These are phyloP conservation scores for Didymella arachidicola DNA, from an alignment of 2,329 filamentous ascomycete genomes.

Conservation along the genomic window DNA sequence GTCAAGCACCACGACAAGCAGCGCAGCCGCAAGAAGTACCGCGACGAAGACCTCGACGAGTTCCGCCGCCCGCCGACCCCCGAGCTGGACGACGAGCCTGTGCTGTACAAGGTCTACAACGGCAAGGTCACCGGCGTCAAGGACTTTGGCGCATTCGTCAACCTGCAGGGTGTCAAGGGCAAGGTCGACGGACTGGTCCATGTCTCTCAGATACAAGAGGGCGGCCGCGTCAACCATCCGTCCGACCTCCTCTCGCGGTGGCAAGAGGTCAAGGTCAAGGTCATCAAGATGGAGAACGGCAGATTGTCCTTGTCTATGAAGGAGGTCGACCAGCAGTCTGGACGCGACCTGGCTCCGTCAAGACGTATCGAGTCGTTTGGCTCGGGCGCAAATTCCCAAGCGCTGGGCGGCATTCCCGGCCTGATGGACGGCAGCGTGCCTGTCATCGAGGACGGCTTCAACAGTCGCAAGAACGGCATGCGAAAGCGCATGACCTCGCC, in stretches of 20 bases:
- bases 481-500: constrained; percentile 96
- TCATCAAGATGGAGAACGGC: constrained; percentile 82
- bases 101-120: constrained; percentile 87
- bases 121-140: constrained; percentile 92
- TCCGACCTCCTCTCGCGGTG: constrained; percentile 83
- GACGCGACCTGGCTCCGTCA: constrained; percentile 81
- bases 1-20: constrained; percentile 53
- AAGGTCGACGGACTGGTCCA: constrained; percentile 95
- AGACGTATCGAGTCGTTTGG: constrained; percentile 72
- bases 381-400: constrained; percentile 83
- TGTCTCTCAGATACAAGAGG: constrained; percentile 85
- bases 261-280: constrained; percentile 90
- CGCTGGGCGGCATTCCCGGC: constrained; percentile 69
- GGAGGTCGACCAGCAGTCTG: constrained; percentile 90
- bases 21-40: constrained; percentile 48
- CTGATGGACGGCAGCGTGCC: constrained; percentile 63
- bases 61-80: constrained; percentile 71
- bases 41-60: constrained; percentile 61
- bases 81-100: constrained; percentile 81
- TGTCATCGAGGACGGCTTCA: constrained; percentile 68
- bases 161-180: constrained; percentile 83
- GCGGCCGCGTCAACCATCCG: constrained; percentile 87
- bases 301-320: constrained; percentile 95
- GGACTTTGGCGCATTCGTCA: constrained; percentile 95
- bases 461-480: constrained; percentile 58